phyloP scores from a whole-genome alignment of 345 rosid genomes.

The Iberis pinnata region DNA sequence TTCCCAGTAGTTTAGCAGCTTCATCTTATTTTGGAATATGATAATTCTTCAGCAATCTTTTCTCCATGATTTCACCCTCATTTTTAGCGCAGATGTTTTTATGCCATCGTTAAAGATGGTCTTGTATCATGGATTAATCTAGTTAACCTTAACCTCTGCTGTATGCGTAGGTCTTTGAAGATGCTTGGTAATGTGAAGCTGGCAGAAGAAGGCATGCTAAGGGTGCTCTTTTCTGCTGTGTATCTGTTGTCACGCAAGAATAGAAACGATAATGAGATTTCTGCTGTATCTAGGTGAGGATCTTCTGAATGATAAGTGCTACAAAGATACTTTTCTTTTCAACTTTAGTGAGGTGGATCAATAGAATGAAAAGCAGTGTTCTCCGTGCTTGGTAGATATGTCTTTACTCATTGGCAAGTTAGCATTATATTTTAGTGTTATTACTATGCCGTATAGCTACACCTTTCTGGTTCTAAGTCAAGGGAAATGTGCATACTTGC shows the following conservation, averaged over 20 bases:
- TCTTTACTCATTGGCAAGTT: constrained; percentile 6
- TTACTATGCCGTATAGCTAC: constrained; percentile 3
- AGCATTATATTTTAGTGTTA: too few relatives aligned
- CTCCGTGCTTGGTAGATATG: constrained; percentile 11
- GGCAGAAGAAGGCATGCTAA: constrained; percentile 90
- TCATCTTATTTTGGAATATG: constrained; percentile 14
- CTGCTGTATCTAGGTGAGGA: constrained; percentile 80
- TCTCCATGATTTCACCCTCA: constrained; percentile 9
- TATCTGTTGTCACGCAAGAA: constrained; percentile 60
- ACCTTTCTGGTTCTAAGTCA: constrained; percentile 4
- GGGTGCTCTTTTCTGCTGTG: constrained; percentile 65
- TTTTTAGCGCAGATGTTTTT: constrained; percentile 12
- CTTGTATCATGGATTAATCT: constrained; percentile 11
- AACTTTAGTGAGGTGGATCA: constrained; percentile 12
- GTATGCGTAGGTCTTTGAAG: constrained; percentile 66
- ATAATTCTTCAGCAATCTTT: constrained; percentile 1
- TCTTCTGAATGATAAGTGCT: constrained; percentile 21
- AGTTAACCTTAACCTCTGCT: constrained; percentile 17
- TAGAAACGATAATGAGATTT: constrained; percentile 62
- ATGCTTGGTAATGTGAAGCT: constrained; percentile 66
- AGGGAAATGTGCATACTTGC: neutral
- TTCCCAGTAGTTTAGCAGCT: neutral
- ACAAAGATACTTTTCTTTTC: constrained; percentile 12
- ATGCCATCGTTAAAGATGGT: constrained; percentile 4
- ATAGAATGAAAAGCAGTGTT: constrained; percentile 4